Conservation (phyloP, 306 rosid genomes). For the Hippophae gyantsensis region DNA sequence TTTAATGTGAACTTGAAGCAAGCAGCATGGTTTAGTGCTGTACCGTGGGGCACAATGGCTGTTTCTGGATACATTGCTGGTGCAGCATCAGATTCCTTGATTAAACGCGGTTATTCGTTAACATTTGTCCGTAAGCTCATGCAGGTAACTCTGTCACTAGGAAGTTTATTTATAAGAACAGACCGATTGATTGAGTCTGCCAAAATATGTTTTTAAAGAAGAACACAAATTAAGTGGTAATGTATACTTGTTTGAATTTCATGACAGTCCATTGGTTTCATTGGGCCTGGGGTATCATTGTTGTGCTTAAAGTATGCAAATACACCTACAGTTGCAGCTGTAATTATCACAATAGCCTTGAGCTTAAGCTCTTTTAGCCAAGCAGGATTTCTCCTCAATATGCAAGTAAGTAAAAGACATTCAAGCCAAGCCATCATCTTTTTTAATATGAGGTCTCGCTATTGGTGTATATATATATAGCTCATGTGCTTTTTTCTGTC, state of each 20-base stretch:
- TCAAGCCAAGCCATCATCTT: not conserved
- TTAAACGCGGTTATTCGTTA: slow-evolving; percentile 53
- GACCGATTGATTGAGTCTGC: not conserved
- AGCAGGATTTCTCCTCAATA: slow-evolving; percentile 88
- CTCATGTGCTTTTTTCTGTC: slow-evolving; percentile 11
- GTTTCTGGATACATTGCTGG: slow-evolving; percentile 83
- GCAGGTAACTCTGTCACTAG: slow-evolving; percentile 51
- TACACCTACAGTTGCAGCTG: slow-evolving; percentile 53
- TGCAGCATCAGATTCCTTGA: slow-evolving; percentile 54
- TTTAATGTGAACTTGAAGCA: slow-evolving; percentile 80
- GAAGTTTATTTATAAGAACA: slow-evolving; percentile 2
- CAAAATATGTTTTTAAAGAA: too few relatives aligned
- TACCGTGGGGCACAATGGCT: slow-evolving; percentile 98
- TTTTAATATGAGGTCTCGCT: not conserved
- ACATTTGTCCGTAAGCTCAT: slow-evolving; percentile 69
- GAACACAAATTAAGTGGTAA: slow-evolving; percentile 2
- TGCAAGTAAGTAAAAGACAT: slow-evolving; percentile 51
- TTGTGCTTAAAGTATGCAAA: slow-evolving; percentile 66
- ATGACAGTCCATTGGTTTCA: slow-evolving; percentile 68
- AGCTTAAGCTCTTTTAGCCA: slow-evolving; percentile 93
- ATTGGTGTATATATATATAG: not conserved
- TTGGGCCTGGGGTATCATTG: slow-evolving; percentile 74
- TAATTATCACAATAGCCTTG: slow-evolving; percentile 61
- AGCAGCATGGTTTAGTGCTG: slow-evolving; percentile 95
- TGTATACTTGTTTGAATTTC: slow-evolving; percentile 6